Evolutionary conservation across 2,329 filamentous ascomycete species (phyloP).

Genomic region (Achaetomium macrosporum): DNA sequence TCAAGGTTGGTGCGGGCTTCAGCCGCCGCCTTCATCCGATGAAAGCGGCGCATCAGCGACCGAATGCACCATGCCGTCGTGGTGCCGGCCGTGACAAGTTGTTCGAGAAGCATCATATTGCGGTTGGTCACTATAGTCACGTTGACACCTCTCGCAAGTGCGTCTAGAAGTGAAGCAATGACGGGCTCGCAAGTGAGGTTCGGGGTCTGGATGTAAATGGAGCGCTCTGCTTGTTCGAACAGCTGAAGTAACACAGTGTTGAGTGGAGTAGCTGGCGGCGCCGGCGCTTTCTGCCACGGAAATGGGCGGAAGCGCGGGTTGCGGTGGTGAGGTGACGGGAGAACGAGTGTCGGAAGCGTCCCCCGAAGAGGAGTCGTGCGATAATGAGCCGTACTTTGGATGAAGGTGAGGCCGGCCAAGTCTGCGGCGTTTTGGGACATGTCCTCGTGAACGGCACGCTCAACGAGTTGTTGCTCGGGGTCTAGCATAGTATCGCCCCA

Average conservation of each 20-base stretch:
- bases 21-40: slow-evolving; percentile 18
- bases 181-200: slow-evolving; percentile 68
- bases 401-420: slow-evolving; percentile 7
- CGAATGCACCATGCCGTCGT: slow-evolving; percentile 62
- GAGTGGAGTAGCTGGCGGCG: slow-evolving; percentile 58
- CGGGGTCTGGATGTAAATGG: slow-evolving; percentile 68
- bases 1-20: slow-evolving; percentile 33
- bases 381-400: slow-evolving; percentile 24
- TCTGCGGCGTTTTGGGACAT: not conserved
- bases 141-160: slow-evolving; percentile 59
- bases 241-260: slow-evolving; percentile 60
- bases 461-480: not conserved
- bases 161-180: slow-evolving; percentile 53
- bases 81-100: slow-evolving; percentile 72
- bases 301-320: slow-evolving; percentile 60
- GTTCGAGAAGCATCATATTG: slow-evolving; percentile 70
- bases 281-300: slow-evolving; percentile 45
- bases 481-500: slow-evolving; percentile 47
- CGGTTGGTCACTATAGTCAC: slow-evolving; percentile 63
- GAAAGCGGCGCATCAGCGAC: slow-evolving; percentile 48
- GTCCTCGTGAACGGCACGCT: not conserved
- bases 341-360: slow-evolving; percentile 51
- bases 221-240: slow-evolving; percentile 49
- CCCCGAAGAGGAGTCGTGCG: slow-evolving; percentile 3
- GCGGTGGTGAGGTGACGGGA: slow-evolving; percentile 68